Conservation (phyloP, 2,329 filamentous ascomycete genomes). For the Aspergillus texensis region DNA sequence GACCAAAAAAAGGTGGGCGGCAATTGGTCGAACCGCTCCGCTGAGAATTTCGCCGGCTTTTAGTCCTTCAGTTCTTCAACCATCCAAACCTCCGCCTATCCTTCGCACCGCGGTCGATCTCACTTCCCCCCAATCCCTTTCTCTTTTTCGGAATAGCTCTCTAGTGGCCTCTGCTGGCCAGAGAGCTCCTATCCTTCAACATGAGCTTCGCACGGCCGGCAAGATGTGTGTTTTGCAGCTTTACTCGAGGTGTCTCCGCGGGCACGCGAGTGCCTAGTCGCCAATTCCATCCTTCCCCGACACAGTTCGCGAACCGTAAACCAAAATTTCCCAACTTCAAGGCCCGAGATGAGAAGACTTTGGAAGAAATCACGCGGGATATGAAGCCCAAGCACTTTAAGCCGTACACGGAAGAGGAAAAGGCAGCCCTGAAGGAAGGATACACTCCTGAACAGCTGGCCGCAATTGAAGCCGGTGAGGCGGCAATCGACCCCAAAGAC, state of each 20-base stretch:
- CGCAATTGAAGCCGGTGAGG: constrained; percentile 79
- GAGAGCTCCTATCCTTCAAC: constrained; percentile 30
- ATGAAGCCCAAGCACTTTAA: constrained; percentile 43
- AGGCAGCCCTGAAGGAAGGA: constrained; percentile 61
- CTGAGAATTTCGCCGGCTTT: constrained; percentile 31
- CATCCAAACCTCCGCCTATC: constrained; percentile 13
- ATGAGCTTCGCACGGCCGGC: constrained; percentile 55
- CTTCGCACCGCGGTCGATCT: constrained; percentile 5
- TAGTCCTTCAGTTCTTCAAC: constrained; percentile 11
- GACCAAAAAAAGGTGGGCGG: constrained; percentile 21
- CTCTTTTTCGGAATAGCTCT: constrained; percentile 16
- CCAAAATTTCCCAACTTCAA: constrained; percentile 45
- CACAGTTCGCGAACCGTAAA: constrained; percentile 41
- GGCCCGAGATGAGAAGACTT: constrained; percentile 33
- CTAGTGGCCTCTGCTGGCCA: constrained; percentile 31
- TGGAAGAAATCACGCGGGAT: constrained; percentile 24
- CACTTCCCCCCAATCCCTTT: background rate
- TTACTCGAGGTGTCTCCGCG: constrained; percentile 43
- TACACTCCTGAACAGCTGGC: constrained; percentile 82
- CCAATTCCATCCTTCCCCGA: constrained; percentile 51
- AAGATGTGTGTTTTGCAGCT: constrained; percentile 55
- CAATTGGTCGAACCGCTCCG: constrained; percentile 25
- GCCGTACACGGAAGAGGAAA: constrained; percentile 69
- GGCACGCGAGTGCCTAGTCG: constrained; percentile 48
- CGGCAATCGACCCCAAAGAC: constrained; percentile 73